phyloP scores from a whole-genome alignment of 495 filamentous ascomycete species.

The Penicillium lagena region DNA sequence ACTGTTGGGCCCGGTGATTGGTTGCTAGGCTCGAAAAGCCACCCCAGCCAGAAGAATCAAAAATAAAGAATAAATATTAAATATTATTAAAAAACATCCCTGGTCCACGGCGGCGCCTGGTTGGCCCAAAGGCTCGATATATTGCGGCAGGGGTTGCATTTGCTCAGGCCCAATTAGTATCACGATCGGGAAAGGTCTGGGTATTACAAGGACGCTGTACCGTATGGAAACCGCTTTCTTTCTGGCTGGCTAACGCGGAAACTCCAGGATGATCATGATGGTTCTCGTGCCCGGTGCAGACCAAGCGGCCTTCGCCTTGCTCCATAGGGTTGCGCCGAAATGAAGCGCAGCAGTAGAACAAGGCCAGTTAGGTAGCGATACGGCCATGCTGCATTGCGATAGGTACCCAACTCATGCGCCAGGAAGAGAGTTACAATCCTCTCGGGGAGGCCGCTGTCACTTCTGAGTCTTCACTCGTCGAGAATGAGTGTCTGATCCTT shows the following conservation, averaged over 20 bases:
- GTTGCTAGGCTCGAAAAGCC: slow-evolving; percentile 4
- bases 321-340: too few relatives aligned
- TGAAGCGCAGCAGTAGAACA: too few relatives aligned
- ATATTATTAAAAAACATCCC: slow-evolving; percentile 10
- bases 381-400: too few relatives aligned
- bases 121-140: slow-evolving; percentile 23
- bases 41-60: slow-evolving; percentile 1
- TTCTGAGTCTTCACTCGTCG: background rate
- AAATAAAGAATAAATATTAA: slow-evolving; percentile 6
- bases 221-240: slow-evolving; percentile 8
- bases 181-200: background rate
- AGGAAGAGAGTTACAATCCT: too few relatives aligned
- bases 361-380: too few relatives aligned
- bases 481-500: slow-evolving; percentile 7
- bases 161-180: slow-evolving; percentile 10
- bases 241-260: slow-evolving; percentile 11
- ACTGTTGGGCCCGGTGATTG: slow-evolving; percentile 15
- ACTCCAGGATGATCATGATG: background rate
- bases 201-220: slow-evolving; percentile 19
- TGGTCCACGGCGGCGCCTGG: slow-evolving; percentile 15
- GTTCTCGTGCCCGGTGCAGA: too few relatives aligned
- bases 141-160: slow-evolving; percentile 22
- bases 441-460: too few relatives aligned
- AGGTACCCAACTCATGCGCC: too few relatives aligned
- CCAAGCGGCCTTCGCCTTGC: too few relatives aligned